A percentile compares a stretch with the other conserved stretches of the same genome.
Conservation (phyloP, 305 asterid species). For the Euphrasia arctica region DNA sequence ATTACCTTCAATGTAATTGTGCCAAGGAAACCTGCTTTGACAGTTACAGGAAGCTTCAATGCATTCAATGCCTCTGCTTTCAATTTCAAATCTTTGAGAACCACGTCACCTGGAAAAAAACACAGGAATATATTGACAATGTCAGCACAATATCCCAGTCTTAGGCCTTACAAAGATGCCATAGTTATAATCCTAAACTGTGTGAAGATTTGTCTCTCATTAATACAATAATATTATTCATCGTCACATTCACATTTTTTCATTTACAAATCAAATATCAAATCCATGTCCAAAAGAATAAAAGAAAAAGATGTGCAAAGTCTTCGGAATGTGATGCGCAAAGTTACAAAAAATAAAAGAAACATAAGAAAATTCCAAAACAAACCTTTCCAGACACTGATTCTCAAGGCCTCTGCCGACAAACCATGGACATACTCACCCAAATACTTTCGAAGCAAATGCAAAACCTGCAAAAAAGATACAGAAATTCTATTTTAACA, state of each 20-base stretch:
- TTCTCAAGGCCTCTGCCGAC: slow-evolving; percentile 95
- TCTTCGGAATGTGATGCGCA: slow-evolving; percentile 7
- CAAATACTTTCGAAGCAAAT: slow-evolving; percentile 95
- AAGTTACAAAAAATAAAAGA: slow-evolving; percentile 16
- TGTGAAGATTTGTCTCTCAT: neutral
- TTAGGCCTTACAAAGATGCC: slow-evolving; percentile 9
- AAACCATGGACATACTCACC: slow-evolving; percentile 99
- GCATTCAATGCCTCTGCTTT: slow-evolving; percentile 97
- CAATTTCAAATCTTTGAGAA: slow-evolving; percentile 86
- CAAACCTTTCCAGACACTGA: slow-evolving; percentile 97
- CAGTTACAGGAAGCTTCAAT: slow-evolving; percentile 87
- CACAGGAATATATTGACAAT: slow-evolving; percentile 18
- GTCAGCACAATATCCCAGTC: slow-evolving; percentile 22
- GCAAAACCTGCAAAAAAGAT: slow-evolving; percentile 62
- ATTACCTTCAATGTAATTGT: slow-evolving; percentile 91
- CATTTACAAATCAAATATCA: neutral
- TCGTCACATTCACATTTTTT: neutral
- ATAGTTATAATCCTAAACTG: slow-evolving; percentile 2
- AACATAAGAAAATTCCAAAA: slow-evolving; percentile 9
- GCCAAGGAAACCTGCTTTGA: slow-evolving; percentile 95
- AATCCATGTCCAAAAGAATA: neutral
- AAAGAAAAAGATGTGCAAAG: slow-evolving; percentile 7
- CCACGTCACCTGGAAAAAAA: slow-evolving; percentile 82
- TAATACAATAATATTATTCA: neutral
- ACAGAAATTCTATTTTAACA: slow-evolving; percentile 20